Base-by-base conservation (phyloP, 352 stramenopile species). In the Globisporangium carolinianum region DNA sequence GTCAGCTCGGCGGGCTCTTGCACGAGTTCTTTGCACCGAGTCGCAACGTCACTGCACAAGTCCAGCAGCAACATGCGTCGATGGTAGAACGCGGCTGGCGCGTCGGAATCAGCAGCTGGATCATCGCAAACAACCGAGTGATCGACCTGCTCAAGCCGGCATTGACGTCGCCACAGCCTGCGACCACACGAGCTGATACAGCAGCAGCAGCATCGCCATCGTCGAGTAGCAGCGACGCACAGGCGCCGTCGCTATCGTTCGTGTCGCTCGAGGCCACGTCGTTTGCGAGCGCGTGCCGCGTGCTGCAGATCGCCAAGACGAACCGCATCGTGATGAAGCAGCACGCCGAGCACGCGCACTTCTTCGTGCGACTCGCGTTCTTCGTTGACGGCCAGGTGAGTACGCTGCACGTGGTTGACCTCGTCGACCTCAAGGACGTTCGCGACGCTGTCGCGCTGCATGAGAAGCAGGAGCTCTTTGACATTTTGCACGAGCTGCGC, bases 251-350 rank as follows among this genome's bases (percentile, higher is more conserved):
- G 14, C 35, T 82, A 8, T 69, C 70, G 10, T 90, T 90, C 60
- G 66, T 75, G 14, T 81, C 72, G 10, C 35, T 90, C 2, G 76
- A 88, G 55, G 76, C 77, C 7, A 61, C 61, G 39, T 75, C 65
- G 5, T 65, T 88, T 24, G 53, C 61, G 11, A 66, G 46, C 10
- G 80, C 80, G 15, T 75, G 81, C 55, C 63, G 71, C 6, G 82
- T 84, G 38, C 55, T 90, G 14, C 80, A 90, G 37, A 83, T 60
- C 6, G 77, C 80, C 18, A 90, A 90, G 61, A 88, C 80, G 0
- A 86, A 88, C 55, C 80, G 77, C 14, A 86, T 88, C 54, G 74
- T 90, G 42, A 67, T 71, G 46, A 88, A 90, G 42, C 77, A 86
- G 43, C 79, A 75, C 46, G 71, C 63, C 11, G 75, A 87, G 55